Evolutionary conservation across 306 rosid species (phyloP).

Genomic region (Canavalia gladiata): DNA sequence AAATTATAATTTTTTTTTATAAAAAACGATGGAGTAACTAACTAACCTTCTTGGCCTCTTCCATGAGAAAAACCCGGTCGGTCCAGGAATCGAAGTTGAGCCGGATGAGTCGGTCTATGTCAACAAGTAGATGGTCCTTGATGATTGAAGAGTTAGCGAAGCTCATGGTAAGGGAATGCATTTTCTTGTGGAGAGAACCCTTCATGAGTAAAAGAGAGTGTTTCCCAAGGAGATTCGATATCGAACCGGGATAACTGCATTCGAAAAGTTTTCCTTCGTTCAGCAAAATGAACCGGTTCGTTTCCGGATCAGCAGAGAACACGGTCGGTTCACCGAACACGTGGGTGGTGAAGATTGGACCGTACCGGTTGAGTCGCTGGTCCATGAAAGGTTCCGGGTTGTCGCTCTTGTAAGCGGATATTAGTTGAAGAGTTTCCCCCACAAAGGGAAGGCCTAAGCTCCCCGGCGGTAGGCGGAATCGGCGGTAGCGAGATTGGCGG

Average conservation of each 20-base stretch:
- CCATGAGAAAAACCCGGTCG: slow-evolving; percentile 89
- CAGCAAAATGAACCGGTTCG: slow-evolving; percentile 81
- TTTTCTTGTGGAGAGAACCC: slow-evolving; percentile 79
- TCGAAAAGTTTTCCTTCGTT: slow-evolving; percentile 96
- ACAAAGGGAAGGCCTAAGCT: slow-evolving; percentile 75
- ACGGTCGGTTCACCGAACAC: slow-evolving; percentile 94
- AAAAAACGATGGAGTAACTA: no score
- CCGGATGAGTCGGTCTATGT: slow-evolving; percentile 89
- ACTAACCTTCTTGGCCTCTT: slow-evolving; percentile 98
- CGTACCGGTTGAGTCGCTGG: slow-evolving; percentile 75
- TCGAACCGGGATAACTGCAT: slow-evolving; percentile 92
- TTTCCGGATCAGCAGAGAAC: slow-evolving; percentile 88
- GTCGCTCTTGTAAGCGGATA: slow-evolving; percentile 89
- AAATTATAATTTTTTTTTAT: no score
- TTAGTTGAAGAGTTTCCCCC: slow-evolving; percentile 86
- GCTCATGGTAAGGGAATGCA: slow-evolving; percentile 96
- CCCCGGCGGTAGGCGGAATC: slow-evolving; percentile 78
- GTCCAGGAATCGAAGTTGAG: slow-evolving; percentile 85
- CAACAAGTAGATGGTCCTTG: slow-evolving; percentile 70
- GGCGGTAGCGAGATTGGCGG: slow-evolving; percentile 59
- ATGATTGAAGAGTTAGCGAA: slow-evolving; percentile 83
- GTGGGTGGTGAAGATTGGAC: slow-evolving; percentile 90
- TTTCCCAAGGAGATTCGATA: slow-evolving; percentile 82
- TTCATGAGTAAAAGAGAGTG: slow-evolving; percentile 90
- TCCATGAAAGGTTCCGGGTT: slow-evolving; percentile 98